Conservation (phyloP, 768 basidiomycete genomes). For the Lactifluus rugatus region DNA sequence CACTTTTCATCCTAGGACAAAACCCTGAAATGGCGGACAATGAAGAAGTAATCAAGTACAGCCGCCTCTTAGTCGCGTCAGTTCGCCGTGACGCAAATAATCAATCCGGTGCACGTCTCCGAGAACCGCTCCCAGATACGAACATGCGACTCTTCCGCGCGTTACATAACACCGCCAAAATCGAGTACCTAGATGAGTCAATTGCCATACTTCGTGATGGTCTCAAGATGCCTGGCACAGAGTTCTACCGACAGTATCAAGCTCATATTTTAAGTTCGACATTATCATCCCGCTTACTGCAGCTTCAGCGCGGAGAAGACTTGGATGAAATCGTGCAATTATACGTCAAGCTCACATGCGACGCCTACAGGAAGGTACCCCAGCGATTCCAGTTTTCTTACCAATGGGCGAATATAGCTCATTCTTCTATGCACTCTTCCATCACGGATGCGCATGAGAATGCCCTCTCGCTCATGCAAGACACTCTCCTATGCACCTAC, state of each 20-base stretch:
- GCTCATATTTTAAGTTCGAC: too few relatives aligned
- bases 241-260: too few relatives aligned
- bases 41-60: neutral
- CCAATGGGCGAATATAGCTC: neutral
- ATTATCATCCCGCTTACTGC: neutral
- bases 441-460: neutral
- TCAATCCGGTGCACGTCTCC: too few relatives aligned
- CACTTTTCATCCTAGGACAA: neutral
- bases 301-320: neutral
- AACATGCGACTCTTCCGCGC: neutral
- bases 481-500: neutral
- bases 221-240: neutral
- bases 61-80: neutral
- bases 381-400: neutral
- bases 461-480: conserved; percentile 1
- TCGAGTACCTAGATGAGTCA: neutral
- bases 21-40: neutral
- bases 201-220: too few relatives aligned
- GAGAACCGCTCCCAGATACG: neutral
- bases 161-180: neutral
- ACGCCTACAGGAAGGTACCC: too few relatives aligned
- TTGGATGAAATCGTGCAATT: neutral
- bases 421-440: neutral
- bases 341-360: neutral
- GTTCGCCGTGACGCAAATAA: too few relatives aligned